Evolutionary conservation across 2,329 filamentous ascomycete species (phyloP), one percentile per base, ranked within the genome.

Genomic region (Colletotrichum magnum): DNA sequence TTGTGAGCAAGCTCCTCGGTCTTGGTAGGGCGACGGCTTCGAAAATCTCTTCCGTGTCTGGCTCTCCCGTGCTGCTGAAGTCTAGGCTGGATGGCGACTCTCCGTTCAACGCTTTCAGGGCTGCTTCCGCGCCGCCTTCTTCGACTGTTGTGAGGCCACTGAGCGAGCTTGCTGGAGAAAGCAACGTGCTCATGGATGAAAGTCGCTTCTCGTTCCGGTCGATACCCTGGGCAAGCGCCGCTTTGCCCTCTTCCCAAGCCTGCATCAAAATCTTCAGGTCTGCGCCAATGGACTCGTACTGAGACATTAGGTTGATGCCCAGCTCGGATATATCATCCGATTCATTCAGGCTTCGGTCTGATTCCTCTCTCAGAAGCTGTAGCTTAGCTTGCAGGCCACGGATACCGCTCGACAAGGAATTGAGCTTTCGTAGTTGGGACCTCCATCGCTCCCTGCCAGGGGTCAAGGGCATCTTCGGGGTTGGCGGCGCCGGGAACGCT

Each of bases 351-450:
- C 90, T 90, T 69, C 89, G 89, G 76, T 93, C 94, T 0, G 94
- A 97, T 79, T 98, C 94, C 79, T 99, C 96, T 58, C 94, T 90
- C 63, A 98, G 83, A 7, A 99, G 86, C 69, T 97, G 94, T 83
- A 99, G 90, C 80, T 98, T 99, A 43, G 96, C 96, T 80, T 98
- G 95, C 57, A 99, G 86, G 12, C 94, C 93, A 32, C 95, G 91
- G 70, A 98, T 97, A 16, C 94, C 95, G 64, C 94, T 93, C 0
- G 94, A 97, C 41, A 99, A 86, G 1, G 93, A 93, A 76, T 93
- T 94, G 50, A 99, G 89, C 77, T 97, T 95, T 69, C 94, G 92
- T 67, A 98, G 88, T 78, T 97, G 95, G 63, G 92, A 91, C 65
- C 95, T 92, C 85, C 95, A 91, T 69, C 94, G 90, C 76, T 98